Evolutionary conservation across 176 grass and related monocot genomes (phyloP).

Genomic region (Aegilops sharonensis): DNA sequence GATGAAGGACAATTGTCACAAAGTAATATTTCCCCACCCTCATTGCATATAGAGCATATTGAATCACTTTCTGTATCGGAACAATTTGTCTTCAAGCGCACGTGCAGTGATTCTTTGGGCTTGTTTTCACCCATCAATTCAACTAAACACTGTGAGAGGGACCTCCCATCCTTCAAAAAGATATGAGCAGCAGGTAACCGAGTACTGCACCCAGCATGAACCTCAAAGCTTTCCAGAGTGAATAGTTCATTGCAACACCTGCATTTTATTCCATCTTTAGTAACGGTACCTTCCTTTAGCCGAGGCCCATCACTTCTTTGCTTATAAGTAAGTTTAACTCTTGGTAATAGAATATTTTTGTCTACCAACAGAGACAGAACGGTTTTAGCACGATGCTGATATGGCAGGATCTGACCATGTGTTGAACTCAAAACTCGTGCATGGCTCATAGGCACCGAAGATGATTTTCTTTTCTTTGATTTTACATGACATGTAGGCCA

Average conservation of each 20-base stretch:
- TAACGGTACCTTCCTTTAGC: conserved; percentile 54
- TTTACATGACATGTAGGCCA: conserved; percentile 23
- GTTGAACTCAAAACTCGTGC: conserved; percentile 28
- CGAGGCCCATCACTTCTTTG: conserved; percentile 20
- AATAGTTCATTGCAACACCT: conserved; percentile 60
- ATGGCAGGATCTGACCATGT: conserved; percentile 5
- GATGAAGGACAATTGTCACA: conserved; percentile 72
- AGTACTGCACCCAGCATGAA: conserved; percentile 52
- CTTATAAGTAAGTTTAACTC: conserved; percentile 51
- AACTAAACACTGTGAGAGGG: conserved; percentile 62
- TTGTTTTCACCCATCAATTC: conserved; percentile 50
- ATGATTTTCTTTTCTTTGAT: conserved; percentile 51
- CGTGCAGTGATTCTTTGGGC: conserved; percentile 23
- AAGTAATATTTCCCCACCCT: conserved; percentile 58
- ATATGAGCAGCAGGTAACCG: conserved; percentile 46
- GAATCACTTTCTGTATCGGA: conserved; percentile 55
- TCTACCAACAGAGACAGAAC: conserved; percentile 56
- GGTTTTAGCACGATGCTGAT: conserved; percentile 44
- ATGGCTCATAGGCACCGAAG: conserved; percentile 7
- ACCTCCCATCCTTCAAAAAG: conserved; percentile 73
- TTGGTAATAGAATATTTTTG: conserved; percentile 58
- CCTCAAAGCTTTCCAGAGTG: conserved; percentile 55
- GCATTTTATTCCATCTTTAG: conserved; percentile 65
- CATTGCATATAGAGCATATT: conserved; percentile 67
- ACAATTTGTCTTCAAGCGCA: conserved; percentile 48